These are phyloP conservation scores for Globisporangium carolinianum DNA, from an alignment of 352 stramenopile genomes.

Conservation along the genomic window DNA sequence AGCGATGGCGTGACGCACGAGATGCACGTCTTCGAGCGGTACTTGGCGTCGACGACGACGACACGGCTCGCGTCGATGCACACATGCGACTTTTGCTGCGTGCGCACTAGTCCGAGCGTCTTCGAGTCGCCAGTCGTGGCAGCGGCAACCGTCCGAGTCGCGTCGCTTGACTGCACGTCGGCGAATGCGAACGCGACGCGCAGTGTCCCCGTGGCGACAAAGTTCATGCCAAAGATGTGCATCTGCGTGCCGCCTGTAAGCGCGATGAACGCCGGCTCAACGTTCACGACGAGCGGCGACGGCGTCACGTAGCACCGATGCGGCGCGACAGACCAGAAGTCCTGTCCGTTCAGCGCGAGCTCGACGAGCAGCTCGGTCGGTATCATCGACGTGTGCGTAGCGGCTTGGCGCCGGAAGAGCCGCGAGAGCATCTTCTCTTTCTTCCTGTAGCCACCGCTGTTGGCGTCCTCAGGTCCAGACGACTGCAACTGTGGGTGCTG, in stretches of 20 bases:
- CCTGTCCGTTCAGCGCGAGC: constrained; percentile 56
- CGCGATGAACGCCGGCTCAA: constrained; percentile 35
- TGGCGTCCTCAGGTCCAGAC: not conserved
- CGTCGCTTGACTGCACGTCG: not conserved
- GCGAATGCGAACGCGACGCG: constrained; percentile 37
- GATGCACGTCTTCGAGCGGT: constrained; percentile 33
- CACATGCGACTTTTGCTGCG: constrained; percentile 6
- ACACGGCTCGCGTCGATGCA: constrained; percentile 33
- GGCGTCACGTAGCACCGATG: constrained; percentile 24
- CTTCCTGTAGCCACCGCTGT: constrained; percentile 11
- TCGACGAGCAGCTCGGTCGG: constrained; percentile 49
- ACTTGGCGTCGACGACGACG: constrained; percentile 47
- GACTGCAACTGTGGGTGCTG: constrained; percentile 14
- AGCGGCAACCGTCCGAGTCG: not conserved
- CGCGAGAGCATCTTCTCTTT: constrained; percentile 44
- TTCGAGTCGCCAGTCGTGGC: too few relatives aligned
- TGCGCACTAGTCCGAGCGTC: not conserved
- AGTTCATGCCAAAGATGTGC: constrained; percentile 43
- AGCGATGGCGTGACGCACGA: constrained; percentile 37
- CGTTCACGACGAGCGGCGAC: constrained; percentile 27
- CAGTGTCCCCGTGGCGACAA: constrained; percentile 31
- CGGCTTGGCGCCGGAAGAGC: constrained; percentile 30
- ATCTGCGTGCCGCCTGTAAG: constrained; percentile 32
- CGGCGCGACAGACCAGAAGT: constrained; percentile 47
- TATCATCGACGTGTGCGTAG: constrained; percentile 19